Base-by-base conservation (phyloP, 2,329 filamentous ascomycete species). In the Fusarium sacchari region DNA sequence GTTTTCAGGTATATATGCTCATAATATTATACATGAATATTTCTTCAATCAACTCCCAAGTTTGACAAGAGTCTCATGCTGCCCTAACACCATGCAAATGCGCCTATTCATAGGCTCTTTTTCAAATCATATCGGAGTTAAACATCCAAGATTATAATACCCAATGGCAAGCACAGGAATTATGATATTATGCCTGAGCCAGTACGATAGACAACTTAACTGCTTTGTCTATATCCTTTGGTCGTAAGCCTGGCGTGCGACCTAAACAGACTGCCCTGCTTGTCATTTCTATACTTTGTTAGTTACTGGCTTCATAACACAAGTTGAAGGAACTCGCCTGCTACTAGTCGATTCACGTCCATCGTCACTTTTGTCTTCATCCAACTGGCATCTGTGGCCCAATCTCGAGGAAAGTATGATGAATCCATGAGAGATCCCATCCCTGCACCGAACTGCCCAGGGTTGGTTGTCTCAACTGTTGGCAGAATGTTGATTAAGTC, bases 261-360 rank as follows among this genome's bases (percentile, higher is more conserved):
- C 83, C 84, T 13, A 85, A 70, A 44, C 83, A 85, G 12, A 85
- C 79, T 22, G 82, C 80, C 20, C 66, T 78, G 6, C 66, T 62
- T 1, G 79, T 77, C 50, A 85, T 71, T 77, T 85, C 83, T 85
- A 50, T 30, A 10, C n/a, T 17, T 9, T 4, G 34, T 77, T 49
- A 76, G 59, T 50, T 34, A 34, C 14, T 15, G 14, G 6, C 9
- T 24, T 13, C 3, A 32, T 7, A 8, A 26, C 1, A n/a, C 12
- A n/a, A 15, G 10, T 22, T 20, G 11, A 36, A 12, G 3, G 5
- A 24, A 53, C 80, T 72, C 75, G 83, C 83, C 82, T 37, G 78
- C 68, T 14, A 83, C 74, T 28, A 84, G 67, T 30, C 76, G 67
- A 22, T 76, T 77, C 8, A 85, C 79, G 39, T 84, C 78, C 18